These are phyloP conservation scores for Xylaria sp. DNA, from an alignment of 2,329 filamentous ascomycete species.

Conservation along the genomic window DNA sequence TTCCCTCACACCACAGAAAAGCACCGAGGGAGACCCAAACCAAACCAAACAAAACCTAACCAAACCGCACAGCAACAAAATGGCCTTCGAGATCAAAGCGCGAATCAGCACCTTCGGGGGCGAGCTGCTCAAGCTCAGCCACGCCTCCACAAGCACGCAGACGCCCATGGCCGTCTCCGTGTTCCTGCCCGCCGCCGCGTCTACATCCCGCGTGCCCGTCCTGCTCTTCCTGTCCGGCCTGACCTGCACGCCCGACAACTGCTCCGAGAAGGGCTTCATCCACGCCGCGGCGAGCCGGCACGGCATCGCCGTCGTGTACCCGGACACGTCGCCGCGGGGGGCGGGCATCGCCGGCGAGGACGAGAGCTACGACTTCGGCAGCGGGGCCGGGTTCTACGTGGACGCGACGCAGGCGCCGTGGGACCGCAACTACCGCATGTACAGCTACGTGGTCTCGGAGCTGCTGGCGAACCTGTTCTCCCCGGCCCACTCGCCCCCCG, in stretches of 20 bases:
- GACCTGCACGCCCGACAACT: slow-evolving; percentile 92
- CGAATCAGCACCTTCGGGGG: slow-evolving; percentile 92
- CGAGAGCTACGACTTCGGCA: slow-evolving; percentile 89
- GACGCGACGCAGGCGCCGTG: slow-evolving; percentile 81
- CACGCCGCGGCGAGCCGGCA: slow-evolving; percentile 79
- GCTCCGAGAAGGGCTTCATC: slow-evolving; percentile 85
- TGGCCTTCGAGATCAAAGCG: slow-evolving; percentile 88
- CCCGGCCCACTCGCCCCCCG: slow-evolving; percentile 22
- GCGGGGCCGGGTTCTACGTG: slow-evolving; percentile 92
- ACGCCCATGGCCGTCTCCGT: slow-evolving; percentile 94
- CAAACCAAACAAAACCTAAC: background rate
- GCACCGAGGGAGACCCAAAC: background rate
- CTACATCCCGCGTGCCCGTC: slow-evolving; percentile 68
- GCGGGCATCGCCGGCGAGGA: slow-evolving; percentile 82
- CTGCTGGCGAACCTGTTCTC: slow-evolving; percentile 78
- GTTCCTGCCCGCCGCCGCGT: slow-evolving; percentile 73
- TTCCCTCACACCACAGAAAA: background rate
- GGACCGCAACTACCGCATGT: slow-evolving; percentile 85
- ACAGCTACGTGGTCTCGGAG: slow-evolving; percentile 87
- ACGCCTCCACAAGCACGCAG: slow-evolving; percentile 76
- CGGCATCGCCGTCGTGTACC: slow-evolving; percentile 91
- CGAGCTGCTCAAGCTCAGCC: slow-evolving; percentile 91
- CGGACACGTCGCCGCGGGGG: slow-evolving; percentile 91
- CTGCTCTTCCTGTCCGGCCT: slow-evolving; percentile 93
- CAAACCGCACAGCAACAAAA: slow-evolving; percentile 45